These are phyloP conservation scores for Soucietia sequanensis DNA, from an alignment of 805 yeast genomes.

Conservation along the genomic window DNA sequence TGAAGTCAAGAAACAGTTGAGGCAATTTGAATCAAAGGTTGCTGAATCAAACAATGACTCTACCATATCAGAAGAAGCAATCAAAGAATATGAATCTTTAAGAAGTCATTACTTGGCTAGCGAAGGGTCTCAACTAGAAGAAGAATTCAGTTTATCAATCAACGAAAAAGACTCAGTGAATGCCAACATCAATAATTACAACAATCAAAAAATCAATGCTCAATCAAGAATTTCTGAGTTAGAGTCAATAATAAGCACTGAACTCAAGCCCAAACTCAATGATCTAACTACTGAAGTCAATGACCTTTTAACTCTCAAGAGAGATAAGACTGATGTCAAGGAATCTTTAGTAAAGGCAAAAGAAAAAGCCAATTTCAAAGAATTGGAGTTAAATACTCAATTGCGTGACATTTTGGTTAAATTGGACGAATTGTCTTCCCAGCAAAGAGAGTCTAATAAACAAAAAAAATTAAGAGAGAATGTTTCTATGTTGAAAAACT, in stretches of 20 bases:
- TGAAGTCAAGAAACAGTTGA: slow-evolving; percentile 34
- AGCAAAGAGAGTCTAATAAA: slow-evolving; percentile 69
- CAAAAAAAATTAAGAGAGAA: slow-evolving; percentile 74
- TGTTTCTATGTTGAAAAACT: slow-evolving; percentile 61
- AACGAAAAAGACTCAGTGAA: slow-evolving; percentile 46
- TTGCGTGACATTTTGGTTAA: slow-evolving; percentile 58
- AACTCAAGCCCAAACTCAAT: slow-evolving; percentile 30
- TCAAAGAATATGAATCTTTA: slow-evolving; percentile 55
- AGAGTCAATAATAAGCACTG: slow-evolving; percentile 34
- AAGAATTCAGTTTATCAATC: slow-evolving; percentile 38
- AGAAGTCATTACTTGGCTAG: slow-evolving; percentile 54
- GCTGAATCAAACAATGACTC: slow-evolving; percentile 12
- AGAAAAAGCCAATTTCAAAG: slow-evolving; percentile 43
- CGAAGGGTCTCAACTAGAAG: slow-evolving; percentile 59
- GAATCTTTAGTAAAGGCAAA: slow-evolving; percentile 30
- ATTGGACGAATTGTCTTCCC: slow-evolving; percentile 72
- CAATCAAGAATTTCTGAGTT: slow-evolving; percentile 40
- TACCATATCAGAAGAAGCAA: slow-evolving; percentile 48
- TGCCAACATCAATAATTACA: slow-evolving; percentile 20
- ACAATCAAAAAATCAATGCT: slow-evolving; percentile 33
- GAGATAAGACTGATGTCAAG: slow-evolving; percentile 23
- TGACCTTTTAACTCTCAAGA: slow-evolving; percentile 27
- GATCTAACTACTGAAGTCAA: slow-evolving; percentile 30
- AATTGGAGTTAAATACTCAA: slow-evolving; percentile 59
- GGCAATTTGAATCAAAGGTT: slow-evolving; percentile 27